Evolutionary conservation across 495 filamentous ascomycete genomes (phyloP).

Genomic region (Aspergillus cristatus): DNA sequence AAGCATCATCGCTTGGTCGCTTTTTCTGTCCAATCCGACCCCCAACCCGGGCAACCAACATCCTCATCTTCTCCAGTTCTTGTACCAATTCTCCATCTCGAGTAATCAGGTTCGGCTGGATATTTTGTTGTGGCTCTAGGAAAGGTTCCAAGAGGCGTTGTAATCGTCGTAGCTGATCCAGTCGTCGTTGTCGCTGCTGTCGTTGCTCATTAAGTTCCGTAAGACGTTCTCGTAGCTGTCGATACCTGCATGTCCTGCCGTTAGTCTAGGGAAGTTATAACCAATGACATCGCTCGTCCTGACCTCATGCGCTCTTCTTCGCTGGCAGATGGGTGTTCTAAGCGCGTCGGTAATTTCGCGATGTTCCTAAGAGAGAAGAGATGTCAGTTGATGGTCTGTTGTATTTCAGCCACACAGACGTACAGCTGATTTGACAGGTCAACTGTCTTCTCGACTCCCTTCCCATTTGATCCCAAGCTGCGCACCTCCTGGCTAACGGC

Average conservation of each 20-base stretch:
- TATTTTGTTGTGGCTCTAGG: conserved; percentile 39
- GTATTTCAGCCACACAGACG: conserved; percentile 12
- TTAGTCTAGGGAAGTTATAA: conserved; percentile 23
- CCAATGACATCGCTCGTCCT: conserved; percentile 1
- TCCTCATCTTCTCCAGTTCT: conserved; percentile 68
- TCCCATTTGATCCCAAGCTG: conserved; percentile 24
- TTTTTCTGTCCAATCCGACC: conserved; percentile 43
- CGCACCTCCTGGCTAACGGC: conserved; percentile 37
- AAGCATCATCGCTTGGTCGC: conserved; percentile 6
- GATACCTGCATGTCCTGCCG: conserved; percentile 40
- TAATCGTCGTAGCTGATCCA: conserved; percentile 49
- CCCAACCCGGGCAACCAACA: conserved; percentile 62
- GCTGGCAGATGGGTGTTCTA: conserved; percentile 22
- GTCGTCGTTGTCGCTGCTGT: conserved; percentile 41
- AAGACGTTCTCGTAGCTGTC: conserved; percentile 43
- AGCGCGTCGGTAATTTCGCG: conserved; percentile 22
- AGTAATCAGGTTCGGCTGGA: conserved; percentile 72
- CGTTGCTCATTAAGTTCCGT: conserved; percentile 43
- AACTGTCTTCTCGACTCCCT: conserved; percentile 30
- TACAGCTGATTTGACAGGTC: conserved; percentile 41
- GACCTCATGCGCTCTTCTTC: conserved; percentile 27
- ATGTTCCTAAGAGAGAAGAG: conserved; percentile 33
- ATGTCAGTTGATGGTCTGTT: conserved; percentile 3
- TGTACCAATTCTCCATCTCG: conserved; percentile 61
- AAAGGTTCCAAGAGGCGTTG: conserved; percentile 53